phyloP scores from a whole-genome alignment of 495 filamentous ascomycete species.

The Tuber umbilicatum region DNA sequence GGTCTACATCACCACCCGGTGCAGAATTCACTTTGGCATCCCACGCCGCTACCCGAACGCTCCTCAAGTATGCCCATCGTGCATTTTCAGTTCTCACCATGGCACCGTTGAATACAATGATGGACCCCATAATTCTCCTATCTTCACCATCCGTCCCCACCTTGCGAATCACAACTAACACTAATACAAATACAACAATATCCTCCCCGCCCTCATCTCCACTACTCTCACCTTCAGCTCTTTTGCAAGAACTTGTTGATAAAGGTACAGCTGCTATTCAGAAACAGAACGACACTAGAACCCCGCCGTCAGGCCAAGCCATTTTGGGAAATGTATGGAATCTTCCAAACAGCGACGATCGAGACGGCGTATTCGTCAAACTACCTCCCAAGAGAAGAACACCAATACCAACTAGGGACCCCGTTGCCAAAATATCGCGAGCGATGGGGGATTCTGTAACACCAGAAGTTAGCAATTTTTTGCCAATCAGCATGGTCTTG shows the following conservation, averaged over 20 bases:
- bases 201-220: background rate
- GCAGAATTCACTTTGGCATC: background rate
- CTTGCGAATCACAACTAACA: background rate
- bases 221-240: background rate
- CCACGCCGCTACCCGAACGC: background rate
- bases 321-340: background rate
- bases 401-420: background rate
- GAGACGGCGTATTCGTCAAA: background rate
- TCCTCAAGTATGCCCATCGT: background rate
- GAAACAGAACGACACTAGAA: background rate
- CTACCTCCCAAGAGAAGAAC: background rate
- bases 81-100: background rate
- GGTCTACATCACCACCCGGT: background rate
- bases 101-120: background rate
- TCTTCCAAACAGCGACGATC: background rate
- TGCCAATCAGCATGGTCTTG: background rate
- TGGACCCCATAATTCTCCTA: background rate
- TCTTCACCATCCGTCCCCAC: background rate
- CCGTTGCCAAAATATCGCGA: background rate
- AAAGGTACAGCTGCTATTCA: background rate
- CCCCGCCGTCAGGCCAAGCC: background rate
- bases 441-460: background rate
- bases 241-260: background rate
- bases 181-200: background rate
- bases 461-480: background rate